Evolutionary conservation across 441 rosid genomes (phyloP).

Genomic region (Eugenia klotzschiana): DNA sequence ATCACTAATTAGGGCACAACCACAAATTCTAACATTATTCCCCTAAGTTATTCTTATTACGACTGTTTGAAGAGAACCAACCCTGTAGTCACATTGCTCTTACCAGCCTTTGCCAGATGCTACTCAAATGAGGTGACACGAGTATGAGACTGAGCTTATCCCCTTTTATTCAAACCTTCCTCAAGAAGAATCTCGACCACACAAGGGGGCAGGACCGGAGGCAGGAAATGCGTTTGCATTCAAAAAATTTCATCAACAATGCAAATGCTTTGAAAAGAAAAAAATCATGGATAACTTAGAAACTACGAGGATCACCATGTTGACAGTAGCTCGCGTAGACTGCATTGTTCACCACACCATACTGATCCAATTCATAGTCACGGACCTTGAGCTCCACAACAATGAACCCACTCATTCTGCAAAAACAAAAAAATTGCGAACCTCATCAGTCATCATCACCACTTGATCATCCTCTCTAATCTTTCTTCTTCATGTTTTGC

Average conservation of each 20-base stretch:
- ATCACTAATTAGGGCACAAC: background rate
- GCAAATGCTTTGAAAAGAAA: background rate
- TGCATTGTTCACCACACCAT: slow-evolving; percentile 80
- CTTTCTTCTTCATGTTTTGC: background rate
- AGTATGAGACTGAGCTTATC: background rate
- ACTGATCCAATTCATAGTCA: slow-evolving; percentile 78
- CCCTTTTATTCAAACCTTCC: background rate
- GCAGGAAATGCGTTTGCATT: background rate
- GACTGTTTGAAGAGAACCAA: background rate
- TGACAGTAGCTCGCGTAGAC: slow-evolving; percentile 73
- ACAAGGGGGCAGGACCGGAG: background rate
- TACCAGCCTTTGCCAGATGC: background rate
- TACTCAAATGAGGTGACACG: background rate
- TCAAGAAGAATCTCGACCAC: background rate
- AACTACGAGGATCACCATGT: slow-evolving; percentile 23
- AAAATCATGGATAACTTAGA: background rate
- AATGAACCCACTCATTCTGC: slow-evolving; percentile 42
- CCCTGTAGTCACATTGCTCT: background rate
- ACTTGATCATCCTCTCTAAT: background rate
- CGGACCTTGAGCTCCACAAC: slow-evolving; percentile 60
- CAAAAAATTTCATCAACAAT: background rate
- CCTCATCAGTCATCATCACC: background rate
- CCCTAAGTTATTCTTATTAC: background rate
- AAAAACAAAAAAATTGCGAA: background rate
- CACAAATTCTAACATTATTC: background rate